Evolutionary conservation across 176 grass and related monocot species (phyloP).

Genomic region (Triticum timopheevii): DNA sequence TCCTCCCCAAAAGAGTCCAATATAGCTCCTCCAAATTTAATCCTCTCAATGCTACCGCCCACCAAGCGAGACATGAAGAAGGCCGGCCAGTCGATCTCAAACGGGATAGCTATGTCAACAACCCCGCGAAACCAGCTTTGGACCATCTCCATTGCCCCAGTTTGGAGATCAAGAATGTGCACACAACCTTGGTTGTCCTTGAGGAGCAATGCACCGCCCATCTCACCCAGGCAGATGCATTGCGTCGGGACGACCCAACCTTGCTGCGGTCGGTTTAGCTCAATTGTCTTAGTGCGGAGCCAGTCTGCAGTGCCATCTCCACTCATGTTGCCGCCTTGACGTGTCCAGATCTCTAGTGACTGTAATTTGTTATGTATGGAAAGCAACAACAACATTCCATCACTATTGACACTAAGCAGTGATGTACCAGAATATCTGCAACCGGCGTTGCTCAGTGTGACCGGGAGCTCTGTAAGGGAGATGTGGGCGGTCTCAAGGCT

Average conservation of each 20-base stretch:
- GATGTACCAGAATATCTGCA: too few species aligned
- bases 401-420: background rate
- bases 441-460: background rate
- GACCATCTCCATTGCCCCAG: background rate
- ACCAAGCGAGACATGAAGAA: background rate
- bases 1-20: too few species aligned
- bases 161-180: background rate
- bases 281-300: background rate
- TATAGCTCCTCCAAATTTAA: too few species aligned
- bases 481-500: background rate
- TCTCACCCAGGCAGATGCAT: background rate
- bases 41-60: background rate
- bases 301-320: background rate
- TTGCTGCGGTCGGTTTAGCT: background rate
- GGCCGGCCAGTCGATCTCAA: background rate
- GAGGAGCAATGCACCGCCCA: background rate
- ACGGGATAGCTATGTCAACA: background rate
- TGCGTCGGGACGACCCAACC: background rate
- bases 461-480: background rate
- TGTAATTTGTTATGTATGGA: background rate
- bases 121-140: background rate
- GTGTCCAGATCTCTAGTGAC: background rate
- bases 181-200: background rate
- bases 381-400: background rate
- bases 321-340: background rate